These are phyloP conservation scores for Hypoxylon sp. DNA, from an alignment of 2,329 filamentous ascomycete species.

Conservation along the genomic window DNA sequence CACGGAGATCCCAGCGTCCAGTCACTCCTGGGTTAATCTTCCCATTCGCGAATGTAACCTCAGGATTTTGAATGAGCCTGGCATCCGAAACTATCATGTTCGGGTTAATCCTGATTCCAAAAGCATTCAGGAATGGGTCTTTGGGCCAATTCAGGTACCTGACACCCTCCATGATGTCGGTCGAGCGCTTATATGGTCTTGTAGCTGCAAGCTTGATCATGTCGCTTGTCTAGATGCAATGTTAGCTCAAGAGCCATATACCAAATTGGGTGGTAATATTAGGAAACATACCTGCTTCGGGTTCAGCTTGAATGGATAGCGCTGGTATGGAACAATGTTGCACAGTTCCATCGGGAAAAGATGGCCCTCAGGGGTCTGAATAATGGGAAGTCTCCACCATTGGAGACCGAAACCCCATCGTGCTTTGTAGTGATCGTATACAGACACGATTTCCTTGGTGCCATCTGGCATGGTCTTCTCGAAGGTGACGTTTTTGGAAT, in stretches of 20 bases:
- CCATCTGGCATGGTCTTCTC: conserved; percentile 61
- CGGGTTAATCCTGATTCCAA: conserved; percentile 78
- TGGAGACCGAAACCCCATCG: conserved; percentile 68
- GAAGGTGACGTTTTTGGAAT: conserved; percentile 70
- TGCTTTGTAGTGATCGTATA: conserved; percentile 70
- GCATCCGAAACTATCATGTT: conserved; percentile 78
- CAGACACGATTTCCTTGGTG: conserved; percentile 56
- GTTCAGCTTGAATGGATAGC: conserved; percentile 74
- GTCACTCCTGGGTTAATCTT: conserved; percentile 72
- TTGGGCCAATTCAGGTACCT: conserved; percentile 74
- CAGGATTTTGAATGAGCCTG: conserved; percentile 78
- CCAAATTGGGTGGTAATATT: neutral
- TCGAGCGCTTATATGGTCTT: conserved; percentile 76
- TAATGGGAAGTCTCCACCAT: conserved; percentile 67
- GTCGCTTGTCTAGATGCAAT: conserved; percentile 72
- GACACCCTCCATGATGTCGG: conserved; percentile 78
- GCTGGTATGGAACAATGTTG: conserved; percentile 67
- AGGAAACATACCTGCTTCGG: conserved; percentile 63
- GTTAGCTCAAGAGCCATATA: conserved; percentile 11
- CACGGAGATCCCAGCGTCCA: conserved; percentile 90
- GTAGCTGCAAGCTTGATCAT: conserved; percentile 98
- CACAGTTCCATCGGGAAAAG: conserved; percentile 75
- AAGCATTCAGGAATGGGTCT: conserved; percentile 80
- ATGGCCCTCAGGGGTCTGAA: conserved; percentile 69
- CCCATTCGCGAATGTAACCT: conserved; percentile 75